phyloP scores from a whole-genome alignment of 2,329 filamentous ascomycete genomes.

The Immersiporthe knoxdaviesiana region DNA sequence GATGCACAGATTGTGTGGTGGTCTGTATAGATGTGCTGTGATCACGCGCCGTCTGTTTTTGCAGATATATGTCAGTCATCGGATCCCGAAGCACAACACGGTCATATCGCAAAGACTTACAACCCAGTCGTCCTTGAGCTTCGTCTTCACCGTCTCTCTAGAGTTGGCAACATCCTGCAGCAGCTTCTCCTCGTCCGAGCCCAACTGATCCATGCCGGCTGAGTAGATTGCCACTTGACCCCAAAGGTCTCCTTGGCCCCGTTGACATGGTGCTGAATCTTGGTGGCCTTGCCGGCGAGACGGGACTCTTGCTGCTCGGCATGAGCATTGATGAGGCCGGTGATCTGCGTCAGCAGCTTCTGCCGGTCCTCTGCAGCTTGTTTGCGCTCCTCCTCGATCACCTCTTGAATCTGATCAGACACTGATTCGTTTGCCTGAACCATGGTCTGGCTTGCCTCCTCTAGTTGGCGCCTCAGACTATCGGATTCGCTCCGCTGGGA shows the following conservation, averaged over 20 bases:
- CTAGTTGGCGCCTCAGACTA: constrained; percentile 70
- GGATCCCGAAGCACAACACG: constrained; percentile 39
- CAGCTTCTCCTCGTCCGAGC: constrained; percentile 67
- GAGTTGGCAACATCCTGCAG: constrained; percentile 73
- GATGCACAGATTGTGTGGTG: constrained; percentile 84
- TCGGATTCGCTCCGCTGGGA: constrained; percentile 79
- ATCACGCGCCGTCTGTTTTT: constrained; percentile 67
- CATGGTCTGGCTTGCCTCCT: constrained; percentile 69
- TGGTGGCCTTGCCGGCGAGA: constrained; percentile 64
- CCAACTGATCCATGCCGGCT: constrained; percentile 75
- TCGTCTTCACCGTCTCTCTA: constrained; percentile 76
- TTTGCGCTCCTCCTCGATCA: constrained; percentile 75
- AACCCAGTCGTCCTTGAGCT: constrained; percentile 85
- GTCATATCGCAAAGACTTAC: constrained; percentile 62
- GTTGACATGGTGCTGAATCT: constrained; percentile 66
- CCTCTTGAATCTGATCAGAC: constrained; percentile 67
- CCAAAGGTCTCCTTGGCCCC: constrained; percentile 68
- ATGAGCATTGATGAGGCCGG: constrained; percentile 73
- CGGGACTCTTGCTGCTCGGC: constrained; percentile 74
- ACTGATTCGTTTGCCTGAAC: constrained; percentile 70
- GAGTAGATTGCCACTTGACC: constrained; percentile 68
- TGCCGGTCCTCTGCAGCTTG: constrained; percentile 75
- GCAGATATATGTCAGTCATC: constrained; percentile 36
- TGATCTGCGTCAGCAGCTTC: constrained; percentile 75
- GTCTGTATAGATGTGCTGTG: constrained; percentile 83